A percentile compares a stretch with the other conserved stretches of the same genome.
Evolutionary conservation across 495 filamentous ascomycete species (phyloP).

Genomic region (Clohesyomyces aquaticus): DNA sequence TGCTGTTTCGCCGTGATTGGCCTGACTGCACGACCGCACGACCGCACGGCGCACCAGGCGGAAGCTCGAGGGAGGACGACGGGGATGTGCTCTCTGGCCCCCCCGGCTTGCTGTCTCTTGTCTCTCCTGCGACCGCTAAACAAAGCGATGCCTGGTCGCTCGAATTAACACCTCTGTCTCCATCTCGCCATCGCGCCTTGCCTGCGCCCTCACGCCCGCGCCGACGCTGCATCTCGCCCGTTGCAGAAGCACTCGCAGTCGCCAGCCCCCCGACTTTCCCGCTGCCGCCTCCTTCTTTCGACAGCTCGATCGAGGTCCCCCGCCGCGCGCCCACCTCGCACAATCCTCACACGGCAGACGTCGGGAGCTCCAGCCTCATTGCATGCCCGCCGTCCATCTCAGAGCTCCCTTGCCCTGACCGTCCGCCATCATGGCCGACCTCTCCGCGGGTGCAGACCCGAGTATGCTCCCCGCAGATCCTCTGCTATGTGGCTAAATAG

Average conservation of each 20-base stretch:
- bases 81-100: not conserved
- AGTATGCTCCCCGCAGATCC: conserved; percentile 24
- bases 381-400: conserved; percentile 34
- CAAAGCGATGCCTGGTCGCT: too few species aligned
- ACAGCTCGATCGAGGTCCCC: conserved; percentile 12
- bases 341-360: conserved; percentile 37
- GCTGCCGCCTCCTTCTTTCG: conserved; percentile 16
- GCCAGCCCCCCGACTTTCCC: not conserved
- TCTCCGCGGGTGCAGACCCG: conserved; percentile 27
- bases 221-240: not conserved
- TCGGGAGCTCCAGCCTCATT: conserved; percentile 39
- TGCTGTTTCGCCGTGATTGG: not conserved
- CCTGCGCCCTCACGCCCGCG: too few species aligned
- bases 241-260: not conserved
- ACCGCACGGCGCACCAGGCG: too few species aligned
- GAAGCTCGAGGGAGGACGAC: not conserved
- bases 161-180: too few species aligned
- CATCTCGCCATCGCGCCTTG: too few species aligned
- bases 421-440: conserved; percentile 35
- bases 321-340: conserved; percentile 28
- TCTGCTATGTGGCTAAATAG: not conserved
- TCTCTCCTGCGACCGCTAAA: too few species aligned
- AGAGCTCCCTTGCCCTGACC: conserved; percentile 25
- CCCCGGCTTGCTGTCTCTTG: too few species aligned
- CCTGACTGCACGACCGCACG: not conserved